Evolutionary conservation across 306 rosid species (phyloP).

Genomic region (Pueraria montana): DNA sequence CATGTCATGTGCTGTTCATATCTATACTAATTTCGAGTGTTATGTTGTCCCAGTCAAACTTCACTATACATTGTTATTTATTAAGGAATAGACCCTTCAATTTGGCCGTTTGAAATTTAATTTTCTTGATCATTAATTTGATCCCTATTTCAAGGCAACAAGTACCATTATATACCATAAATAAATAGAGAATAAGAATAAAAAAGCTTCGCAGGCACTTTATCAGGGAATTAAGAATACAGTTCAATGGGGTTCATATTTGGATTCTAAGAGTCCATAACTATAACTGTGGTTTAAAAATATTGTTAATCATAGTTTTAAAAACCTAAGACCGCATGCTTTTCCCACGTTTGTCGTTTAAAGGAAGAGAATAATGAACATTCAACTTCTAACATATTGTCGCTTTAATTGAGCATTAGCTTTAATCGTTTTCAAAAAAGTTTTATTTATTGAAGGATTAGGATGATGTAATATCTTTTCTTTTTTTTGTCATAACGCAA

Average conservation of each 20-base stretch:
- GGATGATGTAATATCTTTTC: constrained; percentile 45
- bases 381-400: constrained; percentile 44
- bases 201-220: constrained; percentile 33
- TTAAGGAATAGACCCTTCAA: constrained; percentile 37
- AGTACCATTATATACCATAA: constrained; percentile 16
- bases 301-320: constrained; percentile 53
- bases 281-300: constrained; percentile 32
- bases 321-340: constrained; percentile 61
- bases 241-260: constrained; percentile 25
- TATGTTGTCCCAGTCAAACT: constrained; percentile 48
- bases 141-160: constrained; percentile 61
- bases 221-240: constrained; percentile 41
- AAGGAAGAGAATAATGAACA: constrained; percentile 58
- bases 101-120: constrained; percentile 16
- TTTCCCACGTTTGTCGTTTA: constrained; percentile 69
- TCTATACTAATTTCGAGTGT: constrained; percentile 19
- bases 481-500: constrained; percentile 30
- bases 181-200: constrained; percentile 26
- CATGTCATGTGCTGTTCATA: not conserved
- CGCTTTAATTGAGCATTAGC: constrained; percentile 41
- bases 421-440: constrained; percentile 37
- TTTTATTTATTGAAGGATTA: constrained; percentile 37
- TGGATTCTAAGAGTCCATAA: constrained; percentile 35
- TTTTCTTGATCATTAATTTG: constrained; percentile 42
- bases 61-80: constrained; percentile 38